These are phyloP conservation scores for Alternaria gansuensis DNA, from an alignment of 2,329 filamentous ascomycete genomes.

Conservation along the genomic window DNA sequence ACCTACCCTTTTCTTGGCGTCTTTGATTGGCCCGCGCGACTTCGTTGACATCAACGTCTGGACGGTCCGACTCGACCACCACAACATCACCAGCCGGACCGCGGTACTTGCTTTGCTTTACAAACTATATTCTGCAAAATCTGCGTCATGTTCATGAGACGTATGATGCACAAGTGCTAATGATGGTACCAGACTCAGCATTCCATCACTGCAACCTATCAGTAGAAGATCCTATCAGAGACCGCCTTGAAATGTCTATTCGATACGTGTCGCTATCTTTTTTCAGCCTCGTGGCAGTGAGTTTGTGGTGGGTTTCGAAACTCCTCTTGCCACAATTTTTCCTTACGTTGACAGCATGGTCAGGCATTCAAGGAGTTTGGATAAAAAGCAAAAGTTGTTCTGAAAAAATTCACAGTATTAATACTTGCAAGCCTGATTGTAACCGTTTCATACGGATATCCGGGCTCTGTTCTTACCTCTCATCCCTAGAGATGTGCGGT, in stretches of 20 bases:
- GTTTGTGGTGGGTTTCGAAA: background rate
- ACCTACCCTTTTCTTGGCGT: constrained; percentile 26
- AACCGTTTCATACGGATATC: too few relatives aligned
- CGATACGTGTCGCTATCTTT: background rate
- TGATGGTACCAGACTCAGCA: background rate
- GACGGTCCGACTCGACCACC: constrained; percentile 14
- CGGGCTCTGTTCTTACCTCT: background rate
- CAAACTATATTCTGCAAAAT: too few relatives aligned
- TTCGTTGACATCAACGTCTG: constrained; percentile 37
- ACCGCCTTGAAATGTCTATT: background rate
- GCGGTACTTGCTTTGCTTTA: background rate
- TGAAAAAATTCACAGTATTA: background rate
- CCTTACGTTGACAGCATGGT: background rate
- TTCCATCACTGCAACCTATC: background rate
- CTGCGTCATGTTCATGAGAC: too few relatives aligned
- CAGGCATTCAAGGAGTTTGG: background rate
- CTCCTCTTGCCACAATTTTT: too few relatives aligned
- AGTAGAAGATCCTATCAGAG: too few relatives aligned
- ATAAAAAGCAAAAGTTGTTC: background rate
- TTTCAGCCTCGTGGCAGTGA: background rate
- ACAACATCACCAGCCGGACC: constrained; percentile 5
- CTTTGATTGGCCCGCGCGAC: constrained; percentile 31
- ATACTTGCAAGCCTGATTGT: background rate
- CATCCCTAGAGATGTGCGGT: background rate
- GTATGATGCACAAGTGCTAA: background rate